Percentiles rank a stretch among this genome's conserved stretches.
These are phyloP conservation scores for Capronia epimyces DNA, from an alignment of 2,329 filamentous ascomycete genomes.

Conservation along the genomic window DNA sequence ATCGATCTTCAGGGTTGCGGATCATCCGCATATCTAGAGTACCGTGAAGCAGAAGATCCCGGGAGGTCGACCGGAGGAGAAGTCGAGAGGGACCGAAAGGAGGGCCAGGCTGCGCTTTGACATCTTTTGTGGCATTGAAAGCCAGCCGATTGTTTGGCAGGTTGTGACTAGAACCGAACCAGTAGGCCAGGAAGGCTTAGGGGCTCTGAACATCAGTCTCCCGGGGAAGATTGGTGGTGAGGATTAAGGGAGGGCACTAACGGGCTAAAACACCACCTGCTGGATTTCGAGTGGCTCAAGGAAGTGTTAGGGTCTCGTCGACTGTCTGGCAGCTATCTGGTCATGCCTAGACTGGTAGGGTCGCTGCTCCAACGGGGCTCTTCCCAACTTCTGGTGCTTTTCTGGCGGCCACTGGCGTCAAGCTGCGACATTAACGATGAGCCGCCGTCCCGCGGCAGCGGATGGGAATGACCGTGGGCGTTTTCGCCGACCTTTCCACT, in stretches of 20 bases:
- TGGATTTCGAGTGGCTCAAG: background rate
- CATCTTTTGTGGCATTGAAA: slow-evolving; percentile 8
- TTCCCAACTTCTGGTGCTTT: background rate
- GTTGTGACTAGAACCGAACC: slow-evolving; percentile 8
- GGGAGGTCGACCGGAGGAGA: background rate
- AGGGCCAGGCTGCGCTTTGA: slow-evolving; percentile 2
- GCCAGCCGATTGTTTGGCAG: slow-evolving; percentile 8
- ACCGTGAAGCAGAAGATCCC: too few relatives aligned
- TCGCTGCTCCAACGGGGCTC: background rate
- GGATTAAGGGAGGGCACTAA: background rate
- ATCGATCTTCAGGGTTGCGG: too few relatives aligned
- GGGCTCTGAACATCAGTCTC: slow-evolving; percentile 5
- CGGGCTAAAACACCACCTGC: slow-evolving; percentile 3
- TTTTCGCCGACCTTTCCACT: background rate
- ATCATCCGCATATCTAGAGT: too few relatives aligned
- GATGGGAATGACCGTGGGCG: background rate
- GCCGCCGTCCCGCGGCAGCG: background rate
- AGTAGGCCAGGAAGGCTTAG: slow-evolving; percentile 1
- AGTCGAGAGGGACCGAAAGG: background rate
- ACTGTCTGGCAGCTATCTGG: background rate
- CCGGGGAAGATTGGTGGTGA: slow-evolving; percentile 16
- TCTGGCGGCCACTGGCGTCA: background rate
- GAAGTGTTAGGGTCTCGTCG: background rate
- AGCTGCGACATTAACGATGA: background rate
- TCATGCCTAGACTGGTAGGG: background rate